These are phyloP conservation scores for Clausena lansium DNA, from an alignment of 345 rosid genomes.

Conservation along the genomic window DNA sequence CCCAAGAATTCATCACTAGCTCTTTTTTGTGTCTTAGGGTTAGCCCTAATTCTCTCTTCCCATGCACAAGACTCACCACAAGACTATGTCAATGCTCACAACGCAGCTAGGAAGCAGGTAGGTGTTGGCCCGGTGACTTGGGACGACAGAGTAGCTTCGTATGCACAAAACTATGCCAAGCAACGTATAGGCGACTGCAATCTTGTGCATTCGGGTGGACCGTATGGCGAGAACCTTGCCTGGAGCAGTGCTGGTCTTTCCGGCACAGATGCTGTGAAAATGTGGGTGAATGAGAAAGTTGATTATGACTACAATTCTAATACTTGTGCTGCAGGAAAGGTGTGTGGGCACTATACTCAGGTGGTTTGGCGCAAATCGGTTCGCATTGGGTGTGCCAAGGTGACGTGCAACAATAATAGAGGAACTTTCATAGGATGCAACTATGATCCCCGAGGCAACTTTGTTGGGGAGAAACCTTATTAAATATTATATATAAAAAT, in stretches of 20 bases:
- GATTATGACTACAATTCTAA: slow-evolving; percentile 47
- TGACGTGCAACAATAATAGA: slow-evolving; percentile 43
- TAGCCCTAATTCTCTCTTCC: neutral
- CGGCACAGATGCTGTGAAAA: slow-evolving; percentile 36
- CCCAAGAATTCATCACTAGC: neutral
- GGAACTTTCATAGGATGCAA: slow-evolving; percentile 52
- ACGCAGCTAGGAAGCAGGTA: slow-evolving; percentile 39
- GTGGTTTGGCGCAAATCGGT: slow-evolving; percentile 60
- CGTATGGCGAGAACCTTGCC: slow-evolving; percentile 65
- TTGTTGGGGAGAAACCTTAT: slow-evolving; percentile 43
- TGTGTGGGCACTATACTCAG: slow-evolving; percentile 72
- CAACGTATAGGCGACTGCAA: slow-evolving; percentile 32
- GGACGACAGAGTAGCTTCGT: slow-evolving; percentile 43
- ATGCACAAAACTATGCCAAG: slow-evolving; percentile 41
- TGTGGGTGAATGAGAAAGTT: slow-evolving; percentile 58
- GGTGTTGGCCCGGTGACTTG: slow-evolving; percentile 43
- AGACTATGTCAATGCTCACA: slow-evolving; percentile 49
- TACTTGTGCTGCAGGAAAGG: slow-evolving; percentile 38
- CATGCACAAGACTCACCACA: slow-evolving; percentile 35
- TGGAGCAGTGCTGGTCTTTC: slow-evolving; percentile 35
- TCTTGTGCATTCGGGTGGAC: slow-evolving; percentile 43
- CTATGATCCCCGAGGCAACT: slow-evolving; percentile 64
- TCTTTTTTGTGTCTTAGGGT: slow-evolving; percentile 1
- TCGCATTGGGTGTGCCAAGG: slow-evolving; percentile 65
- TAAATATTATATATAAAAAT: neutral